A percentile compares a stretch with the other conserved stretches of the same genome.
Conservation (phyloP, 768 basidiomycete genomes). For the Russula sp. region DNA sequence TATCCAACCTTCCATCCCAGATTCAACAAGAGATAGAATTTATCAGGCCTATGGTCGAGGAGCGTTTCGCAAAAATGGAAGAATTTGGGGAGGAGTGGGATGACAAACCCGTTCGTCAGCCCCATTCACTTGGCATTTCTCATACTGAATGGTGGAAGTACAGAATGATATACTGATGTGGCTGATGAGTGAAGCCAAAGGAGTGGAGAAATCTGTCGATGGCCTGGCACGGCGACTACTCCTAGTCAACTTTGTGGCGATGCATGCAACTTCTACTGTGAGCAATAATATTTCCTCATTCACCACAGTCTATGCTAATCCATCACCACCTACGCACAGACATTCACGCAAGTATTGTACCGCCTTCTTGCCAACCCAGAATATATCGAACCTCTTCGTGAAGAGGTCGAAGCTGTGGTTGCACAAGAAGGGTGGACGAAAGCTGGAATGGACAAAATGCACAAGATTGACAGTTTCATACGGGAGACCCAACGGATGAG, state of each 20-base stretch:
- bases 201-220: conserved; percentile 30
- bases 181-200: conserved; percentile 37
- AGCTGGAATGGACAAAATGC: conserved; percentile 28
- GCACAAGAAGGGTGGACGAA: conserved; percentile 32
- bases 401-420: conserved; percentile 31
- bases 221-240: conserved; percentile 31
- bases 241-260: conserved; percentile 34
- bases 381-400: conserved; percentile 29
- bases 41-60: conserved; percentile 16
- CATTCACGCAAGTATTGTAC: conserved; percentile 29
- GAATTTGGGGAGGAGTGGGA: conserved; percentile 25
- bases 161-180: conserved; percentile 45
- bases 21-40: conserved; percentile 14
- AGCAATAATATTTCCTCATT: not conserved
- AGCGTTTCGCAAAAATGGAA: conserved; percentile 24
- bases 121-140: not conserved
- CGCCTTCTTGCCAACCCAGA: conserved; percentile 29
- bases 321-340: conserved; percentile 18
- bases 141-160: not conserved
- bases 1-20: conserved; percentile 18
- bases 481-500: conserved; percentile 30
- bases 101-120: conserved; percentile 26
- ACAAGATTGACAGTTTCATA: conserved; percentile 35
- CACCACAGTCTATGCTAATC: not conserved
- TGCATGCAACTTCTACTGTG: conserved; percentile 31